phyloP scores from a whole-genome alignment of 129 eudicot genomes.

The Tanacetum coccineum region DNA sequence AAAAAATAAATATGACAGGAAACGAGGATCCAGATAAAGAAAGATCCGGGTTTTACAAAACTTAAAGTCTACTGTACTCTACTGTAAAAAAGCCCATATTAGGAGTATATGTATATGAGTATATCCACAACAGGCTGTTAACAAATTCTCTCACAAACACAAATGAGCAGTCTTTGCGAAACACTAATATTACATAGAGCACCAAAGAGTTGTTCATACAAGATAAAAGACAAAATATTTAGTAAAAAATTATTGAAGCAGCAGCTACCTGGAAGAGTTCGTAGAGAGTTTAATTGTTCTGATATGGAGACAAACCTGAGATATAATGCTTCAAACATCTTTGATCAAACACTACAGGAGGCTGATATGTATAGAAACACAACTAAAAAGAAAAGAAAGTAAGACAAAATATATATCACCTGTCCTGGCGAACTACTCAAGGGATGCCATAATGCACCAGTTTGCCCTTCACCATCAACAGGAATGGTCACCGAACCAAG shows the following conservation, averaged over 20 bases:
- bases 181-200: constrained; percentile 2
- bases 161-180: constrained; percentile 1
- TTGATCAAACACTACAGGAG: background rate
- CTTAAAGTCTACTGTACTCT: background rate
- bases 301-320: constrained; percentile 87
- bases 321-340: constrained; percentile 17
- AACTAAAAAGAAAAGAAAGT: background rate
- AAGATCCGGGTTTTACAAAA: too few relatives aligned
- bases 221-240: constrained; percentile 17
- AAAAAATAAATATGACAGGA: too few relatives aligned
- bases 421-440: constrained; percentile 82
- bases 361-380: background rate
- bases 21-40: too few relatives aligned
- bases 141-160: background rate
- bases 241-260: constrained; percentile 14
- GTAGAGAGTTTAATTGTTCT: constrained; percentile 50
- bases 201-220: constrained; percentile 4
- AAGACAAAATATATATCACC: constrained; percentile 32
- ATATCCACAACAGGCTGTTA: background rate
- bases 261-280: constrained; percentile 57
- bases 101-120: background rate
- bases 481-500: constrained; percentile 87
- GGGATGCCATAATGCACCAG: constrained; percentile 84
- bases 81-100: background rate
- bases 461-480: constrained; percentile 78